Conservation (phyloP, 345 rosid species). For the Salix caprea region DNA sequence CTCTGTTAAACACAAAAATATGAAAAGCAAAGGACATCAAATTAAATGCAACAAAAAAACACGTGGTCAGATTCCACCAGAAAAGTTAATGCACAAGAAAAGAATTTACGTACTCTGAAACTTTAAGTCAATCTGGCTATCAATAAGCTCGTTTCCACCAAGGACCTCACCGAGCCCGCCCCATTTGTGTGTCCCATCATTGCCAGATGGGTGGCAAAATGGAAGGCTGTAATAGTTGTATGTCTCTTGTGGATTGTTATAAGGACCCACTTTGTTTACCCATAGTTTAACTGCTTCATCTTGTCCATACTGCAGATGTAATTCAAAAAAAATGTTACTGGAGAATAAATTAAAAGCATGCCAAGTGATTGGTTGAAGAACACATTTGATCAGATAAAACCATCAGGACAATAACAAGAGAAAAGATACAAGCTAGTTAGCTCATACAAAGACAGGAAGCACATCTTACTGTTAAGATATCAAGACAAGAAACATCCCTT, state of each 20-base stretch:
- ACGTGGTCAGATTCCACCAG: not conserved
- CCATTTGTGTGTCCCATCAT: constrained; percentile 78
- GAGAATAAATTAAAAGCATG: not conserved
- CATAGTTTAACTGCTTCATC: constrained; percentile 84
- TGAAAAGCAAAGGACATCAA: not conserved
- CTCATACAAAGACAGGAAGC: not conserved
- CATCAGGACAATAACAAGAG: not conserved
- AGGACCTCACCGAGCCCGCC: constrained; percentile 99
- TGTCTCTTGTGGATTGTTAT: constrained; percentile 98
- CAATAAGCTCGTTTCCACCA: constrained; percentile 99
- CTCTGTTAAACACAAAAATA: constrained; percentile 34
- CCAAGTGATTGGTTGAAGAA: not conserved
- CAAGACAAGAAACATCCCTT: not conserved
- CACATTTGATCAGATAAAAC: not conserved
- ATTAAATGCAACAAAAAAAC: constrained; percentile 1
- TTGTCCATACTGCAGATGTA: constrained; percentile 57
- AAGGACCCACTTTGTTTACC: constrained; percentile 99
- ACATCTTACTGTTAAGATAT: not conserved
- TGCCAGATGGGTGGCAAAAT: constrained; percentile 64
- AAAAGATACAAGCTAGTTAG: not conserved
- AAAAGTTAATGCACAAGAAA: constrained; percentile 1
- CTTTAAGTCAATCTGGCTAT: constrained; percentile 77
- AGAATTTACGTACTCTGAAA: constrained; percentile 61
- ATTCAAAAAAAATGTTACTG: not conserved
- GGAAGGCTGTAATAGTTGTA: constrained; percentile 99